Base-by-base conservation (phyloP, 805 yeast genomes). In the Clavispora asparagi region DNA sequence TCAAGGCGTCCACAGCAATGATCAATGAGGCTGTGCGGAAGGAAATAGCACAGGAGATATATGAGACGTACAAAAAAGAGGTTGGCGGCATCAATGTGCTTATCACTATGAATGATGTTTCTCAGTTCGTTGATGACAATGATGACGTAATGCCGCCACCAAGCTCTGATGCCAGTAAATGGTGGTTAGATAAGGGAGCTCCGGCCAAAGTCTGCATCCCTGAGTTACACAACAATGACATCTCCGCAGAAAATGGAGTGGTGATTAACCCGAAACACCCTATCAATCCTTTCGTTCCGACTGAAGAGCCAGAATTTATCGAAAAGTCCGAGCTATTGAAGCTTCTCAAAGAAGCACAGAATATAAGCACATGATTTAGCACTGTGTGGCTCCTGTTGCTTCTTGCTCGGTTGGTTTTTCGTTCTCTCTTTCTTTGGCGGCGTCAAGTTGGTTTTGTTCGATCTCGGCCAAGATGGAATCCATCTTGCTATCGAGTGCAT, bases 181-280 rank as follows among this genome's bases (percentile, higher is more conserved):
- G 99, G 99, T 94, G 99, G 99, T 73, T 88, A 14, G 83, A 85
- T 12, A 83, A 83, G 10, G 92, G 94, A 0, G 74, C 76, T 48
- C 77, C 83, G 11, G 90, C 91, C 2, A 88, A 84, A 58, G 85
- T 92, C 2, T 61, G 61, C 8, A 71, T 86, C 9, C 64, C 69
- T 5, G 76, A 76, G 37, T 57, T 82, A 30, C 64, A 69, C 5
- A 69, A 67, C 17, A 48, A 47, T 14, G 46, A 40, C 27, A 26
- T 38, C 8, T 17, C 23, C 6, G 56, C 52, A 32, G 56, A 55
- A 4, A 60, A 57, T 13, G 43, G 40, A 17, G 40, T 50, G 30
- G 68, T 81, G 27, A 70, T 91, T 39, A 94, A 94, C 58, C 95
- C 96, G 0, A 64, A 69, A 10, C 67, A 77, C 47, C 81, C 86